Conservation (phyloP, 805 yeast genomes). For the Candida silvatica region DNA sequence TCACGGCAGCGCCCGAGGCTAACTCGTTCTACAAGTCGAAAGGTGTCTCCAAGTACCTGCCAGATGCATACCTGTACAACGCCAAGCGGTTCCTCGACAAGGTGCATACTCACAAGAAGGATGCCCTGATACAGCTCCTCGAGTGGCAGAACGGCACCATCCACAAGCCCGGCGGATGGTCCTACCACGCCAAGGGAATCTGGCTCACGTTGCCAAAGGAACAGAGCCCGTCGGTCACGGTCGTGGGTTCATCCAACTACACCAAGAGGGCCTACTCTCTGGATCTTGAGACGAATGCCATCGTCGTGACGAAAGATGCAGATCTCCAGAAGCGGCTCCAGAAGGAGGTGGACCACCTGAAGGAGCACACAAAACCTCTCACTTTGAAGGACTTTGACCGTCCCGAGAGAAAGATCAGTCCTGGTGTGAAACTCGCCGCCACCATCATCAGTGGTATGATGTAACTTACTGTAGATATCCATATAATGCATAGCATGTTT, state of each 20-base stretch:
- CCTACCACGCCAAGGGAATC: conserved; percentile 95
- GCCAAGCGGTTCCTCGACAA: conserved; percentile 60
- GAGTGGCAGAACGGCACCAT: conserved; percentile 91
- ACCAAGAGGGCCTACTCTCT: conserved; percentile 82
- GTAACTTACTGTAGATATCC: conserved; percentile 7
- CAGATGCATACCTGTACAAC: conserved; percentile 76
- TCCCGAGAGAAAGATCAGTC: conserved; percentile 53
- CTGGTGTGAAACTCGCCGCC: conserved; percentile 62
- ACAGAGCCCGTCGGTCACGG: conserved; percentile 57
- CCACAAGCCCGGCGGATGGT: conserved; percentile 82
- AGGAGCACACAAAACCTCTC: conserved; percentile 42
- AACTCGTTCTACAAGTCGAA: conserved; percentile 84
- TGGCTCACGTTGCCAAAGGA: conserved; percentile 67
- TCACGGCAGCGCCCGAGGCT: conserved; percentile 90
- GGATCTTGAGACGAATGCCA: conserved; percentile 84
- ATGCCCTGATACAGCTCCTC: conserved; percentile 40
- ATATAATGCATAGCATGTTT: neutral
- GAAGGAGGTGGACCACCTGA: conserved; percentile 54
- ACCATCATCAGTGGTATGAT: conserved; percentile 50
- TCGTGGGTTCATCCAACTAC: conserved; percentile 90
- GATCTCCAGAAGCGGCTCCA: conserved; percentile 49
- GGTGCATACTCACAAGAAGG: conserved; percentile 24
- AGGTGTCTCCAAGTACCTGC: conserved; percentile 76
- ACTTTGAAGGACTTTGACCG: conserved; percentile 51
- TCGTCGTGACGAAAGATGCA: conserved; percentile 63